A percentile compares a stretch with the other conserved stretches of the same genome.
These are phyloP conservation scores for Stagonosporopsis vannaccii DNA, from an alignment of 2,329 filamentous ascomycete genomes.

Conservation along the genomic window DNA sequence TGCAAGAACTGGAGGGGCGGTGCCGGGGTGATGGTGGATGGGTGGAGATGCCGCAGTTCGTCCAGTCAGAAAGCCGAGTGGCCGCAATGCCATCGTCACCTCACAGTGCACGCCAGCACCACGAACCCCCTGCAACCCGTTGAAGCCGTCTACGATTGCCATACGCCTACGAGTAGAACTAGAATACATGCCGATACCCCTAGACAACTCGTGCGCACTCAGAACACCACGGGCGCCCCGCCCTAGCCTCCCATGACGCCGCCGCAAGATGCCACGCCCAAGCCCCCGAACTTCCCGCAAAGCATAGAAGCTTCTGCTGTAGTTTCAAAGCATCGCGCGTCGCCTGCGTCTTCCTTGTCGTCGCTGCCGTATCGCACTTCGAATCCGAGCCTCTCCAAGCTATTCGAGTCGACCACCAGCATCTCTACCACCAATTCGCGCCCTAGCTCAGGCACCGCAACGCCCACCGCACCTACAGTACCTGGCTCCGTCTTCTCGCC, in stretches of 20 bases:
- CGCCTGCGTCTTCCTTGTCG: conserved; percentile 67
- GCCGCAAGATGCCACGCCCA: conserved; percentile 49
- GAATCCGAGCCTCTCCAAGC: conserved; percentile 60
- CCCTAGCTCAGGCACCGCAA: conserved; percentile 53
- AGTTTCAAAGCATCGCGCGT: conserved; percentile 66
- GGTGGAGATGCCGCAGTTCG: conserved; percentile 38
- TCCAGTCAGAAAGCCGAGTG: conserved; percentile 44
- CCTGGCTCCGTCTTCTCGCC: conserved; percentile 56
- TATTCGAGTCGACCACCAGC: conserved; percentile 60
- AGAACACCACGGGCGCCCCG: conserved; percentile 44
- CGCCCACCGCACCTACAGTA: conserved; percentile 47
- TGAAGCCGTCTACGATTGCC: conserved; percentile 10
- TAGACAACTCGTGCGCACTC: conserved; percentile 38
- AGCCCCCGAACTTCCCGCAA: conserved; percentile 54
- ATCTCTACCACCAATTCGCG: conserved; percentile 47
- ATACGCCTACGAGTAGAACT: not conserved
- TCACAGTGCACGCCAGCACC: conserved; percentile 19
- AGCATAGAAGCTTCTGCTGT: conserved; percentile 63
- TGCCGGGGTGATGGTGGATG: conserved; percentile 19
- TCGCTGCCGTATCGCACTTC: conserved; percentile 62
- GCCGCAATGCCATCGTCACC: conserved; percentile 41
- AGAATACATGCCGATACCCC: conserved; percentile 45
- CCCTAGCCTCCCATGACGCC: conserved; percentile 51
- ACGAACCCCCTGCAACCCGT: conserved; percentile 16
- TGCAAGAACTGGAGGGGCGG: conserved; percentile 15